These are phyloP conservation scores for Capsicum chinense DNA, from an alignment of 257 asterid genomes.

Conservation along the genomic window DNA sequence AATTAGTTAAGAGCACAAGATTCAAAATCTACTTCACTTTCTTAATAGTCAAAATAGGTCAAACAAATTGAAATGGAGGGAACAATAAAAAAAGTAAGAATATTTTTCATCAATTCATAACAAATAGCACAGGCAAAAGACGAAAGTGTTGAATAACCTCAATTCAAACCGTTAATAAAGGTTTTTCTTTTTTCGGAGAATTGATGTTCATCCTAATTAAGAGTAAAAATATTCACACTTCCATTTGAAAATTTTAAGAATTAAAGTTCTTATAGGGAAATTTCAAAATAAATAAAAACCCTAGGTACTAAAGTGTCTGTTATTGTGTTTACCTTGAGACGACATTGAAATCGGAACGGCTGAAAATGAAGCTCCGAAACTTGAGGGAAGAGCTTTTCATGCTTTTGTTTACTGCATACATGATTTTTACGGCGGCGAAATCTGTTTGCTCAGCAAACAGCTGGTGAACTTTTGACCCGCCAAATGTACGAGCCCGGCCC, in stretches of 20 bases:
- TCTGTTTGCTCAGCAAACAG: background rate
- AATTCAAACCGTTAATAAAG: background rate
- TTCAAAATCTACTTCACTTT: too few species aligned
- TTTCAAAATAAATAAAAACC: background rate
- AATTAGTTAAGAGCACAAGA: too few species aligned
- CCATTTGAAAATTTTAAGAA: background rate
- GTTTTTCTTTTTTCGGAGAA: background rate
- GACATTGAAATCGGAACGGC: background rate
- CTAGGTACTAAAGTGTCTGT: background rate
- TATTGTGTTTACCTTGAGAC: constrained; percentile 4
- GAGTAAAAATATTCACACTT: background rate
- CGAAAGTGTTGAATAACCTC: background rate
- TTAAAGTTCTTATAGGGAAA: background rate
- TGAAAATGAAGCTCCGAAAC: background rate
- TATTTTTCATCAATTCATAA: background rate
- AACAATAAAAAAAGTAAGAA: background rate
- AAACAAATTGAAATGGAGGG: too few species aligned
- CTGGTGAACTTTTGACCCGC: background rate
- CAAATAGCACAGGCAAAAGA: background rate
- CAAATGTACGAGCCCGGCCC: background rate
- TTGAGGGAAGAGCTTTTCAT: background rate
- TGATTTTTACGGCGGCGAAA: constrained; percentile 20
- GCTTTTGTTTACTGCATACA: background rate
- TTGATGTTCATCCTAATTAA: background rate
- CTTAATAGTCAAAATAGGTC: too few species aligned